Base-by-base conservation (phyloP, 306 rosid species). In the Cicer judaicum region DNA sequence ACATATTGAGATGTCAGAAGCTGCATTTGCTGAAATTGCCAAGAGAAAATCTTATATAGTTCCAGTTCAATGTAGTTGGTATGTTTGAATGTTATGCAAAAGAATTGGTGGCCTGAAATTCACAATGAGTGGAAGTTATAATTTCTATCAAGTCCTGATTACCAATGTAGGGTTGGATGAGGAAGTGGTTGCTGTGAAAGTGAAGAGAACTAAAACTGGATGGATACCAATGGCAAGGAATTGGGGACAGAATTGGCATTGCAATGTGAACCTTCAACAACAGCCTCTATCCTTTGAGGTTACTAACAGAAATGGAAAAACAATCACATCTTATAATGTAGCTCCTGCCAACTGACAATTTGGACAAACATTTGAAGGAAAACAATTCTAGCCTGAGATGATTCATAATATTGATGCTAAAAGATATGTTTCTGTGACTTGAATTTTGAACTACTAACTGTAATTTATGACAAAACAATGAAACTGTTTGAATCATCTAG, bases 211-310 rank as follows among this genome's bases (percentile, higher is more conserved):
- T 24, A 88, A 79, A 83, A 93, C 97, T 46, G 96, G 98, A 19
- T 93, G 97, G 98, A 89, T 91, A 61, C 93, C 96, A 0, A 80
- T 93, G 97, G 89, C 93, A 34, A 88, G 97, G 79, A 90, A 91
- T 36, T 89, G 97, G 96, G 98, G 98, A 13, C 98, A 93, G 72
- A 84, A 81, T 78, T 90, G 98, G 97, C 96, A 91, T 77, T 87
- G 90, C 88, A 87, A 85, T 78, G 84, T 79, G 80, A 83, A 93
- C 81, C 89, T 93, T 47, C 85, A 83, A 75, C 75, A 83, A 18
- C 97, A 93, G 77, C 98, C 97, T 69, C 74, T 93, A 72, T 91
- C 98, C 29, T 93, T 93, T 38, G 98, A 93, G 85, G 96, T 93
- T 36, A 89, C 94, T 3, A 52, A 80, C 21, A 88, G 85, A 60